Evolutionary conservation across 306 rosid species (phyloP), one percentile per base, ranked within the genome.

Genomic region (Ochetophila trinervis): DNA sequence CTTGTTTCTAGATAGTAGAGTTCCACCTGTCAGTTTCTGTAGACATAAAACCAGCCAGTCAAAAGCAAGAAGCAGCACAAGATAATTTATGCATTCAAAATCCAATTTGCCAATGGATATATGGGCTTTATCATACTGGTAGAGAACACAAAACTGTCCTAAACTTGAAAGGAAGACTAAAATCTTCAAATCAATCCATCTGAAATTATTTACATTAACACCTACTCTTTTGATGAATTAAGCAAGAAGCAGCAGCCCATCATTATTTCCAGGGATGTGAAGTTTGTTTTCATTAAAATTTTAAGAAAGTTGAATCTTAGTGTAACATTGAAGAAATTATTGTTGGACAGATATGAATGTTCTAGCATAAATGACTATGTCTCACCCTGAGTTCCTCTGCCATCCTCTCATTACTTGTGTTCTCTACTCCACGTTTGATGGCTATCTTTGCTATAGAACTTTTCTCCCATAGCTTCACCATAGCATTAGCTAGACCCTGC

Each of bases 351-450:
- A 12, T 53, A 63, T 22, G 44, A 51, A 66, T 53, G 71, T 58
- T 65, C 64, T 50, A 61, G 23, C 18, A 73, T 69, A 42, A 53
- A 18, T 21, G 14, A 71, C 66, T 42, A 57, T n/a, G 76, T 69
- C 75, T 66, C 81, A 89, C 98, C 95, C 71, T 87, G 68, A 92
- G 90, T 77, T 87, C 95, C 77, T 91, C 96, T 5, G 95, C 93
- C 98, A 92, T 92, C 80, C 86, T 92, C 45, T 92, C 98, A 51
- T 89, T 92, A 53, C 81, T 48, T 62, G 96, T 84, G 65, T 80
- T 76, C 70, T 77, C 77, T 37, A 92, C 98, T 77, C 98, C 95
- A n/a, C 95, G 96, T 87, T 92, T 92, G 74, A 92, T 85, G 78
- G 95, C 96, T 71, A 92, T 89, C 83, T 92, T 92, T 42, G 88